Percentiles rank a stretch among this genome's conserved stretches.
Conservation (phyloP, 2,329 filamentous ascomycete species). For the Trichoderma sp. region DNA sequence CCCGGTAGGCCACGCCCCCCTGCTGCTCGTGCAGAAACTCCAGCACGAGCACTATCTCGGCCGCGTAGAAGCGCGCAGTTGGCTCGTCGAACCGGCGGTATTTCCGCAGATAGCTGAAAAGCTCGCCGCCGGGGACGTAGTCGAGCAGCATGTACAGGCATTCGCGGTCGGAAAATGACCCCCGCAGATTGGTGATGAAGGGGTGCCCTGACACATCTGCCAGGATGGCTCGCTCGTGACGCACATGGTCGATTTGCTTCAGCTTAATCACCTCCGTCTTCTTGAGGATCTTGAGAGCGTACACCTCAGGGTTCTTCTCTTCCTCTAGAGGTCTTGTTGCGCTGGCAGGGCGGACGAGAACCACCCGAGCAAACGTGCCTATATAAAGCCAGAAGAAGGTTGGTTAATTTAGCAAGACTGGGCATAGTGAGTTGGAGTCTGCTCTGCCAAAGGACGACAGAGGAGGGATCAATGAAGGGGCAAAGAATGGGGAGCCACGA, state of each 20-base stretch:
- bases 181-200: constrained; percentile 78
- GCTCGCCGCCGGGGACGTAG: constrained; percentile 80
- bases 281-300: constrained; percentile 77
- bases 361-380: constrained; percentile 83
- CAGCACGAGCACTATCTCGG: constrained; percentile 79
- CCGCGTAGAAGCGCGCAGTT: constrained; percentile 78
- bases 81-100: constrained; percentile 77
- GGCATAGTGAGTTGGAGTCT: neutral
- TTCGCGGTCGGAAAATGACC: constrained; percentile 77
- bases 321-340: constrained; percentile 44
- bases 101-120: constrained; percentile 80
- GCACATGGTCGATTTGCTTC: constrained; percentile 85
- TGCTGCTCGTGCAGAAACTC: constrained; percentile 80
- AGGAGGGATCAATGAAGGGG: constrained; percentile 17
- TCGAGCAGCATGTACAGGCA: constrained; percentile 82
- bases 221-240: constrained; percentile 78
- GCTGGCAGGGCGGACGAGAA: constrained; percentile 69
- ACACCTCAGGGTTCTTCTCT: constrained; percentile 56
- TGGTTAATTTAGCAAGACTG: neutral
- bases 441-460: constrained; percentile 19
- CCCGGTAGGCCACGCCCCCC: constrained; percentile 76
- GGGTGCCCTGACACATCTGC: constrained; percentile 77
- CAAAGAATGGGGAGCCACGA: constrained; percentile 33
- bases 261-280: constrained; percentile 75
- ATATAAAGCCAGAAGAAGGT: neutral